Percentiles rank a stretch among this genome's conserved stretches.
Conservation (phyloP, 805 yeast species). For the Debaryomyces tyrocola region DNA sequence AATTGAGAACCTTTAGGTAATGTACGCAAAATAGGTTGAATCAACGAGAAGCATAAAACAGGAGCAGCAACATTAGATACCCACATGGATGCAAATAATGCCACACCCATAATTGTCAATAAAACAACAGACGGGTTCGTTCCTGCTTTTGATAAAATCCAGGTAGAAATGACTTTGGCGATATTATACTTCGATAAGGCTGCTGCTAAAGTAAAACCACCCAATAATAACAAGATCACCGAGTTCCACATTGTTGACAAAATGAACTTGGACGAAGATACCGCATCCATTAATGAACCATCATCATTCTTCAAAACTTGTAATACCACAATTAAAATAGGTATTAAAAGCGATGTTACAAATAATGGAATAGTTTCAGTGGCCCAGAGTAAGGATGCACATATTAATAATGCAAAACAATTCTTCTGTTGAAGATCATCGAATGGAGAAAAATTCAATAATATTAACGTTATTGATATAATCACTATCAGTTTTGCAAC, state of each 20-base stretch:
- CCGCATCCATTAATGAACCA: slow-evolving; percentile 45
- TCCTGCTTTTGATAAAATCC: slow-evolving; percentile 50
- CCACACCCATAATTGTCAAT: slow-evolving; percentile 50
- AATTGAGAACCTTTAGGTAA: slow-evolving; percentile 42
- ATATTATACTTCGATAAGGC: slow-evolving; percentile 54
- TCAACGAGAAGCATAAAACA: slow-evolving; percentile 51
- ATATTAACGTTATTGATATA: slow-evolving; percentile 42
- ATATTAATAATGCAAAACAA: slow-evolving; percentile 76
- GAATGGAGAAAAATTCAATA: slow-evolving; percentile 31
- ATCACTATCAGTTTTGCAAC: slow-evolving; percentile 50
- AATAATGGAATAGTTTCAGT: slow-evolving; percentile 91
- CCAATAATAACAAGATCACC: slow-evolving; percentile 49
- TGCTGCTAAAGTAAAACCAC: slow-evolving; percentile 57
- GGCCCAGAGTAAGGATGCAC: slow-evolving; percentile 91
- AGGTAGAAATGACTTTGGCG: slow-evolving; percentile 50
- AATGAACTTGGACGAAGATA: slow-evolving; percentile 44
- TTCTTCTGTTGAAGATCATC: slow-evolving; percentile 35
- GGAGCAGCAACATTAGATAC: slow-evolving; percentile 59
- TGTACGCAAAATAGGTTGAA: slow-evolving; percentile 48
- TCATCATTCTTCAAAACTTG: slow-evolving; percentile 62
- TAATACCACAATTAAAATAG: slow-evolving; percentile 73
- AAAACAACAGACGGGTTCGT: slow-evolving; percentile 49
- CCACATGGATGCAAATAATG: slow-evolving; percentile 57
- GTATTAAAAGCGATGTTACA: slow-evolving; percentile 83
- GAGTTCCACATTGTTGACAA: slow-evolving; percentile 55